phyloP scores from a whole-genome alignment of 805 yeast species.

The Tetrapisispora namnaoensis region DNA sequence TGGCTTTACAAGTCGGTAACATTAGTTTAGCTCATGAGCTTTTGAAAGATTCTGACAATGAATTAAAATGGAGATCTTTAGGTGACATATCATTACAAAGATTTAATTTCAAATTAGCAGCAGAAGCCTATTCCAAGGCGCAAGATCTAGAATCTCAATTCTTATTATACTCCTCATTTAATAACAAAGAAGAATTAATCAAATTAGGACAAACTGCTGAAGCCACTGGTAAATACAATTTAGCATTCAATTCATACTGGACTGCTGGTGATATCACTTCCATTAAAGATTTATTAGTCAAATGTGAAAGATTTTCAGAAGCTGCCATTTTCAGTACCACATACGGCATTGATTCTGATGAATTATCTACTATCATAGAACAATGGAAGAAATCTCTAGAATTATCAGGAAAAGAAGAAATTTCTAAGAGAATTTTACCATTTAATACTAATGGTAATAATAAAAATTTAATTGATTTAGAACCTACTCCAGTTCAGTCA shows the following conservation, averaged over 20 bases:
- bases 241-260: conserved; percentile 92
- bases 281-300: conserved; percentile 55
- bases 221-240: conserved; percentile 69
- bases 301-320: conserved; percentile 67
- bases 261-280: conserved; percentile 57
- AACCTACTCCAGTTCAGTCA: conserved; percentile 17
- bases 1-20: conserved; percentile 69
- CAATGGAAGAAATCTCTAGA: conserved; percentile 59
- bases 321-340: conserved; percentile 74
- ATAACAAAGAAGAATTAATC: conserved; percentile 50
- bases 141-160: conserved; percentile 74
- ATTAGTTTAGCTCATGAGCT: conserved; percentile 62
- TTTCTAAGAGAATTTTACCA: conserved; percentile 56
- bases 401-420: conserved; percentile 40
- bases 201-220: conserved; percentile 60
- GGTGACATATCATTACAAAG: conserved; percentile 77
- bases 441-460: conserved; percentile 18
- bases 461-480: conserved; percentile 35
- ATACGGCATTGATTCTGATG: conserved; percentile 42
- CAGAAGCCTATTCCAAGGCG: conserved; percentile 67
- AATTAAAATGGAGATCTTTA: conserved; percentile 79
- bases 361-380: conserved; percentile 37
- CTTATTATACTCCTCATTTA: conserved; percentile 72
- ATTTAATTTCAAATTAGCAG: conserved; percentile 78
- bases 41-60: conserved; percentile 43